phyloP scores from a whole-genome alignment of 1,139 yeast genomes.

The Arxiozyma slooffiae region DNA sequence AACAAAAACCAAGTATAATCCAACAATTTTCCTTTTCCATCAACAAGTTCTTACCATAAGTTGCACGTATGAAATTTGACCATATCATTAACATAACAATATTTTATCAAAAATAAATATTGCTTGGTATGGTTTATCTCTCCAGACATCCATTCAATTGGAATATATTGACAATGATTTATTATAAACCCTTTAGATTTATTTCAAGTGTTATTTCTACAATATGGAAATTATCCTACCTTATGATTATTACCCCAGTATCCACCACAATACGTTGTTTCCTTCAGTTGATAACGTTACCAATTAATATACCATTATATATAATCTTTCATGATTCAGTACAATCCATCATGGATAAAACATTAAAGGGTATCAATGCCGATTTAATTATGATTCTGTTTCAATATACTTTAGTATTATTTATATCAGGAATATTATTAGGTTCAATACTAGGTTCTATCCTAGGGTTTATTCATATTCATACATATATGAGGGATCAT shows the following conservation, averaged over 20 bases:
- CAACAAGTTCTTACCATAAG: neutral
- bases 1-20: neutral
- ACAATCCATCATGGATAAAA: slow-evolving; percentile 1
- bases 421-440: slow-evolving; percentile 10
- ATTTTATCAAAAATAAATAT: neutral
- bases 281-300: slow-evolving; percentile 5
- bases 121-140: neutral
- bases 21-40: neutral
- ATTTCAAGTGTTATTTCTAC: neutral
- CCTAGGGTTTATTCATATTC: slow-evolving; percentile 17
- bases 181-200: neutral
- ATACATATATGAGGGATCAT: neutral
- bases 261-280: neutral
- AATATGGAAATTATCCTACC: neutral
- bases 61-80: neutral
- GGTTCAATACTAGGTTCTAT: slow-evolving; percentile 16
- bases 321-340: slow-evolving; percentile 9
- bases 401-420: slow-evolving; percentile 18
- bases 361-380: neutral
- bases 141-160: neutral
- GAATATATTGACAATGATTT: neutral
- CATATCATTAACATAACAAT: neutral
- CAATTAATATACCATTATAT: slow-evolving; percentile 5
- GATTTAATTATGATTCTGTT: slow-evolving; percentile 7
- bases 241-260: neutral